These are phyloP conservation scores for Venturia effusa DNA, from an alignment of 2,329 filamentous ascomycete species.

Conservation along the genomic window DNA sequence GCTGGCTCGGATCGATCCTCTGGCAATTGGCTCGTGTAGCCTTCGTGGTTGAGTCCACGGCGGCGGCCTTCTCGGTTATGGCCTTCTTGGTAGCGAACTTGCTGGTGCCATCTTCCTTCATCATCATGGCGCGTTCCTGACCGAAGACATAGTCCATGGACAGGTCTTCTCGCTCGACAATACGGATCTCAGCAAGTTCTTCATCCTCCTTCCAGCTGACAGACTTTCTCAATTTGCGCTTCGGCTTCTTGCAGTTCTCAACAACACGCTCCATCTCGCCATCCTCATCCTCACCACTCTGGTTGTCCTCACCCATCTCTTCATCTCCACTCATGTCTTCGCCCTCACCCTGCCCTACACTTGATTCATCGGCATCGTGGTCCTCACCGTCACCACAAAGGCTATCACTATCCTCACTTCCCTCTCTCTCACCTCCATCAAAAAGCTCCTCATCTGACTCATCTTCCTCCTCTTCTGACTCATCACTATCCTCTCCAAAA, in stretches of 20 bases:
- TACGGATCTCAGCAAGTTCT: not conserved
- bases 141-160: not conserved
- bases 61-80: not conserved
- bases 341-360: not conserved
- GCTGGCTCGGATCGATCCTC: not conserved
- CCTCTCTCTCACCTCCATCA: not conserved
- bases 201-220: not conserved
- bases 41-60: not conserved
- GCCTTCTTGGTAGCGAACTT: not conserved
- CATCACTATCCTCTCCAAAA: slow-evolving; percentile 1
- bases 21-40: not conserved
- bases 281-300: not conserved
- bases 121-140: not conserved
- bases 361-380: not conserved
- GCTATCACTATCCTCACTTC: not conserved
- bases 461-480: not conserved
- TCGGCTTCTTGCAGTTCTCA: not conserved
- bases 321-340: not conserved
- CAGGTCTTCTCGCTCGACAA: not conserved
- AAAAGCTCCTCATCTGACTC: not conserved
- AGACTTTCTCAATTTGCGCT: not conserved
- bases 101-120: not conserved
- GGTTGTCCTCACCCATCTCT: not conserved
- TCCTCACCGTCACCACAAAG: not conserved
- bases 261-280: not conserved